These are phyloP conservation scores for Russula emetica DNA, from an alignment of 768 basidiomycete genomes.

Conservation along the genomic window DNA sequence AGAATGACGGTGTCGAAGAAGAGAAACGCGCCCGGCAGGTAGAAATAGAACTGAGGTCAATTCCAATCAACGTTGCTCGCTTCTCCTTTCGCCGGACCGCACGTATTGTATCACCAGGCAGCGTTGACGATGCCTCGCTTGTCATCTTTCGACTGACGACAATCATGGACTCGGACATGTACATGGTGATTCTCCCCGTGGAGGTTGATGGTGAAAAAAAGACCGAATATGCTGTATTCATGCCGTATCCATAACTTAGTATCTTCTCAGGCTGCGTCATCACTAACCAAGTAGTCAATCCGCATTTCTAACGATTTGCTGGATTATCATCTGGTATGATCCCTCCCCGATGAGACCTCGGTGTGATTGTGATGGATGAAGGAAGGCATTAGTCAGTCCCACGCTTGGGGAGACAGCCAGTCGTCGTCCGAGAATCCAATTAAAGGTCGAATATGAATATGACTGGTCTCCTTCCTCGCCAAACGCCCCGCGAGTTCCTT, in stretches of 20 bases:
- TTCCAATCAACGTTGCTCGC: conserved; percentile 43
- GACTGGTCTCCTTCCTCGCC: conserved; percentile 42
- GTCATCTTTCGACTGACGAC: conserved; percentile 40
- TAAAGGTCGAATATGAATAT: conserved; percentile 59
- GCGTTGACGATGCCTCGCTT: conserved; percentile 35
- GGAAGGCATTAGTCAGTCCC: conserved; percentile 54
- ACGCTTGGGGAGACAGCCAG: conserved; percentile 30
- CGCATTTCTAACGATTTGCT: conserved; percentile 48
- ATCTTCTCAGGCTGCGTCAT: conserved; percentile 37
- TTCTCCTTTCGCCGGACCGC: conserved; percentile 31
- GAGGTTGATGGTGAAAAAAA: conserved; percentile 30
- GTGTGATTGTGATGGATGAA: conserved; percentile 43
- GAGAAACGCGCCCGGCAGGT: conserved; percentile 46
- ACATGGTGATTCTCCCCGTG: conserved; percentile 42
- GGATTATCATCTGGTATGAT: conserved; percentile 51
- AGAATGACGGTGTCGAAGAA: conserved; percentile 52
- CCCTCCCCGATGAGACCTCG: conserved; percentile 37
- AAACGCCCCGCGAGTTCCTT: conserved; percentile 56
- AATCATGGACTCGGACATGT: conserved; percentile 51
- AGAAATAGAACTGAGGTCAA: conserved; percentile 45
- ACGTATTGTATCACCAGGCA: conserved; percentile 34
- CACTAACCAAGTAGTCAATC: conserved; percentile 45
- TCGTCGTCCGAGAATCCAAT: background rate
- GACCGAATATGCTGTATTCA: no score
- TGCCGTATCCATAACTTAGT: no score